A percentile compares a stretch with the other conserved stretches of the same genome.
Evolutionary conservation across 1,284 basidiomycete species (phyloP).

Genomic region (Inonotus obliquus): DNA sequence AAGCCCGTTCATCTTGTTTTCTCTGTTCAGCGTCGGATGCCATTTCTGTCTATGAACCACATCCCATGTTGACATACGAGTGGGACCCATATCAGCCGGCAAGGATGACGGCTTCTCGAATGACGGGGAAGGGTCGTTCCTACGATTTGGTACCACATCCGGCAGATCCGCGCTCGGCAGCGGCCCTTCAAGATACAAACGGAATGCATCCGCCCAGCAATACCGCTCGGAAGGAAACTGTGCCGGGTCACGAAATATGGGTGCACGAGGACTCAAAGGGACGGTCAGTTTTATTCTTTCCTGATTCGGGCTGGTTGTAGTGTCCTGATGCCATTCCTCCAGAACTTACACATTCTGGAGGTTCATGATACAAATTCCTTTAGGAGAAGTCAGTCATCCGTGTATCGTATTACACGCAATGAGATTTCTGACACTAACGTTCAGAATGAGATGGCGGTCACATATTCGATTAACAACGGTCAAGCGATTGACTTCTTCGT

Average conservation of each 20-base stretch:
- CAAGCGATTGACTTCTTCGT: conserved; percentile 80
- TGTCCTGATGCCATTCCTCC: not conserved
- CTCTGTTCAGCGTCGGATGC: conserved; percentile 56
- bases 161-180: conserved; percentile 56
- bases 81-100: conserved; percentile 59
- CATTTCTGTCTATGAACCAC: conserved; percentile 75
- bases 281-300: conserved; percentile 1
- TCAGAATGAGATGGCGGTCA: conserved; percentile 67
- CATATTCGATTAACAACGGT: conserved; percentile 78
- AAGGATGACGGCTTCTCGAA: conserved; percentile 19
- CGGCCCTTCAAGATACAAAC: conserved; percentile 21
- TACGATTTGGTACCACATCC: conserved; percentile 67
- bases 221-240: conserved; percentile 37
- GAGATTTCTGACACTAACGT: not conserved
- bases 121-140: conserved; percentile 28
- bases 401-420: conserved; percentile 19
- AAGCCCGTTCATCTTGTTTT: not conserved
- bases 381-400: conserved; percentile 34
- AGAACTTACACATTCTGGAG: conserved; percentile 93
- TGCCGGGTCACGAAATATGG: conserved; percentile 73
- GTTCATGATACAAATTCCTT: conserved; percentile 83
- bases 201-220: conserved; percentile 26
- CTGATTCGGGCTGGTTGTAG: not conserved
- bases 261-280: conserved; percentile 52
- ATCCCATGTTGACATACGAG: conserved; percentile 69